Conservation (phyloP, 2,329 filamentous ascomycete genomes). For the Penicillium hesseltinei region DNA sequence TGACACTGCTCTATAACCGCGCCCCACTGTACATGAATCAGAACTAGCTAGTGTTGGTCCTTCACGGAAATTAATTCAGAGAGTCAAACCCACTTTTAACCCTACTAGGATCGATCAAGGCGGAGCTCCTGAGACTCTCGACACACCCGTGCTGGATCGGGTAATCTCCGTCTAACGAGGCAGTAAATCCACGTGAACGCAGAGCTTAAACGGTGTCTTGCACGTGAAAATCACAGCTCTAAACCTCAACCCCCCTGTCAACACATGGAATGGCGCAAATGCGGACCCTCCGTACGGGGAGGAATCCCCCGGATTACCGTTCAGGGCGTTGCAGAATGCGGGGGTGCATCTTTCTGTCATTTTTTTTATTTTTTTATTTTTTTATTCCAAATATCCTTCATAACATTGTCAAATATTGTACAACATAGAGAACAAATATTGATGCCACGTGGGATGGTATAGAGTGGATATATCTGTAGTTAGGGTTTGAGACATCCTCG, state of each 20-base stretch:
- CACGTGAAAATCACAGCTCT: too few relatives aligned
- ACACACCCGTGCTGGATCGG: background rate
- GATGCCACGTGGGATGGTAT: background rate
- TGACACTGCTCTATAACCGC: background rate
- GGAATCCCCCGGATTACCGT: too few relatives aligned
- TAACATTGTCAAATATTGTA: too few relatives aligned
- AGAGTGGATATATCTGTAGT: background rate
- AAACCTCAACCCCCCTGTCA: too few relatives aligned
- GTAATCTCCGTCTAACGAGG: background rate
- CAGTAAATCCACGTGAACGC: too few relatives aligned
- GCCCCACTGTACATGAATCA: background rate
- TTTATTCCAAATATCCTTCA: background rate
- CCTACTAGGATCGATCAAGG: background rate
- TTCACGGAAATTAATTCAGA: background rate
- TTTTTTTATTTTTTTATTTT: too few relatives aligned
- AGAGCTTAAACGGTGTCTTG: background rate
- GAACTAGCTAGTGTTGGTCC: background rate
- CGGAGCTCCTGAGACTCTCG: background rate
- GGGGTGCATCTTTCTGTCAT: too few relatives aligned
- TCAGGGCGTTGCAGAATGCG: too few relatives aligned
- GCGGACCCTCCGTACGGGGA: background rate
- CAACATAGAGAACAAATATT: background rate
- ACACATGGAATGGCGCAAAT: background rate
- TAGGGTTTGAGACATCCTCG: background rate
- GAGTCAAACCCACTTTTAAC: background rate